Percentiles rank a stretch among this genome's conserved stretches.
Conservation (phyloP, 352 stramenopile species). For the Phytophthora cajani region DNA sequence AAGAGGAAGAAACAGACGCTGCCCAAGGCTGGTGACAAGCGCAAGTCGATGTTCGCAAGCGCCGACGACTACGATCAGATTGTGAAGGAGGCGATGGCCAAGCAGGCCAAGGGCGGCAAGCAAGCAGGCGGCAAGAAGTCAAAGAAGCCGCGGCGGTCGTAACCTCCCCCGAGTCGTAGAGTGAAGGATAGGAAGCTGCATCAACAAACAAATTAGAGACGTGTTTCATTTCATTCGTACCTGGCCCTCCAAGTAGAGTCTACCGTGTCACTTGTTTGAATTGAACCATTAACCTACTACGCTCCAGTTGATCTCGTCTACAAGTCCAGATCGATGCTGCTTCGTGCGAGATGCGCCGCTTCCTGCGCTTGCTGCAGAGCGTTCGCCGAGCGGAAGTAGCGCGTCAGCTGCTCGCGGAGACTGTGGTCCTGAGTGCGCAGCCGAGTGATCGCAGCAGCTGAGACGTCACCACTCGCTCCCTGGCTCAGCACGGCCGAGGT, state of each 20-base stretch:
- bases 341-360: conserved; percentile 48
- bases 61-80: conserved; percentile 82
- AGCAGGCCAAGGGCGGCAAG: conserved; percentile 45
- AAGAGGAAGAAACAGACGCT: conserved; percentile 67
- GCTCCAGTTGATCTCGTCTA: conserved; percentile 10
- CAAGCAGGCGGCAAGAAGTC: conserved; percentile 32
- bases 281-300: conserved; percentile 16
- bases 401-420: conserved; percentile 48
- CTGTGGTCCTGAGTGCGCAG: conserved; percentile 40
- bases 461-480: conserved; percentile 16
- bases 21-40: conserved; percentile 54
- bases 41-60: conserved; percentile 76
- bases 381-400: conserved; percentile 62
- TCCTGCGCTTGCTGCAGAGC: conserved; percentile 63
- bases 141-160: conserved; percentile 50
- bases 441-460: conserved; percentile 21
- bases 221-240: conserved; percentile 20
- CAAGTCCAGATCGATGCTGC: conserved; percentile 31
- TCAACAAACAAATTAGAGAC: conserved; percentile 29
- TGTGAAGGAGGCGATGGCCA: conserved; percentile 67
- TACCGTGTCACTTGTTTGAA: conserved; percentile 13
- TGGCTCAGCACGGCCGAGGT: conserved; percentile 45
- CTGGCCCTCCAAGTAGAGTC: neutral
- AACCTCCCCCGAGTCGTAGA: conserved; percentile 18
- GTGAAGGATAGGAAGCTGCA: conserved; percentile 24